A percentile compares a stretch with the other conserved stretches of the same genome.
phyloP scores from a whole-genome alignment of 495 filamentous ascomycete genomes.

The Podospora sp. region DNA sequence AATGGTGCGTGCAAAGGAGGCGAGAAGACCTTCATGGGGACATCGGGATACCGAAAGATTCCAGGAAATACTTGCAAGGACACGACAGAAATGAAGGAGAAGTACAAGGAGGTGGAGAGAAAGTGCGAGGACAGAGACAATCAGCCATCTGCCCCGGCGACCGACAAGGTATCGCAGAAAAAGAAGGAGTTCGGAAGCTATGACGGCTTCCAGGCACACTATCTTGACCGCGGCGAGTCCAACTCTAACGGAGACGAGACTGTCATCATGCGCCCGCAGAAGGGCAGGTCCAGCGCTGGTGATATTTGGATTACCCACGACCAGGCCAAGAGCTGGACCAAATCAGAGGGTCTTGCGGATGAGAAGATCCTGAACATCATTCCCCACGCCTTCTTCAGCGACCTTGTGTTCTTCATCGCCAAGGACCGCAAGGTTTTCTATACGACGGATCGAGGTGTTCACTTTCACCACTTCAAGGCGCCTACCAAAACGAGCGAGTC shows the following conservation, averaged over 20 bases:
- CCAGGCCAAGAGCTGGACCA: constrained; percentile 81
- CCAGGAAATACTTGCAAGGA: constrained; percentile 81
- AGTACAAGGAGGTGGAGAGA: constrained; percentile 62
- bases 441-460: constrained; percentile 71
- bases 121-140: constrained; percentile 52
- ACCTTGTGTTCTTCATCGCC: constrained; percentile 84
- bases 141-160: constrained; percentile 47
- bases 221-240: constrained; percentile 77
- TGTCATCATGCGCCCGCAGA: constrained; percentile 68
- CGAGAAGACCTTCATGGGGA: constrained; percentile 72
- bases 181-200: constrained; percentile 58
- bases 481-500: constrained; percentile 35
- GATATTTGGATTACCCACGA: constrained; percentile 73
- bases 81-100: constrained; percentile 54
- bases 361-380: constrained; percentile 68
- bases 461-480: constrained; percentile 68
- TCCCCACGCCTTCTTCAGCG: constrained; percentile 76
- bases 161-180: constrained; percentile 62
- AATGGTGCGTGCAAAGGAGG: constrained; percentile 67
- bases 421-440: constrained; percentile 68
- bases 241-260: constrained; percentile 74
- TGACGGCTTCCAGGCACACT: constrained; percentile 67
- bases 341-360: constrained; percentile 57
- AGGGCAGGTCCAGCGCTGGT: constrained; percentile 25
- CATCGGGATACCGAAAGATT: constrained; percentile 88